phyloP scores from a whole-genome alignment of 2,329 filamentous ascomycete species.

The Fusarium guadeloupense region DNA sequence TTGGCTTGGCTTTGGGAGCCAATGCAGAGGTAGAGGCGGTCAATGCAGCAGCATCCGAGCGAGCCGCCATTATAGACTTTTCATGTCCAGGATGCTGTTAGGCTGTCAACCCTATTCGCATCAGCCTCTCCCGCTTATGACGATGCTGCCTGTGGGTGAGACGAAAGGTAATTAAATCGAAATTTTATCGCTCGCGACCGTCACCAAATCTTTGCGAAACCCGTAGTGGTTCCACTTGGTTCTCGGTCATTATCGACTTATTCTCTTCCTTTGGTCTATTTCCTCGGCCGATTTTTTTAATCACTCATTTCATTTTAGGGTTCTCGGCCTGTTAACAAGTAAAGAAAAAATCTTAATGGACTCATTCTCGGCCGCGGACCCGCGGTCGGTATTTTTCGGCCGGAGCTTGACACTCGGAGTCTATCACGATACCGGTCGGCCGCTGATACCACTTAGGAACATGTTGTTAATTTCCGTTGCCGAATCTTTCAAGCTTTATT shows the following conservation, averaged over 20 bases:
- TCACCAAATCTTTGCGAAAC: constrained; percentile 28
- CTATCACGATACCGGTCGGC: constrained; percentile 14
- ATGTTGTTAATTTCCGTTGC: constrained; percentile 13
- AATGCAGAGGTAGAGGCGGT: constrained; percentile 28
- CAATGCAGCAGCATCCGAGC: constrained; percentile 27
- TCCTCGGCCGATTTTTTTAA: constrained; percentile 19
- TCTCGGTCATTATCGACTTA: not conserved
- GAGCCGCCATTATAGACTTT: constrained; percentile 18
- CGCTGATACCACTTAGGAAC: too few species aligned
- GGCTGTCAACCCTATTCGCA: not conserved
- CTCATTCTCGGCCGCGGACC: constrained; percentile 16
- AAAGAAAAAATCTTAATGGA: not conserved
- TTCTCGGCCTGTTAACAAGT: not conserved
- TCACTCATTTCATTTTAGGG: constrained; percentile 21
- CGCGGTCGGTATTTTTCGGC: constrained; percentile 40
- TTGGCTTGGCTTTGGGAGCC: constrained; percentile 15
- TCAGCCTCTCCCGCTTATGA: not conserved
- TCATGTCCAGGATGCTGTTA: not conserved
- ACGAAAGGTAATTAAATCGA: constrained; percentile 15
- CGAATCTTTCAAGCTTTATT: constrained; percentile 32
- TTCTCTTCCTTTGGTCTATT: constrained; percentile 16
- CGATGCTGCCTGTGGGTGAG: not conserved
- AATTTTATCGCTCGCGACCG: constrained; percentile 24
- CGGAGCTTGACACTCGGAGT: constrained; percentile 29
- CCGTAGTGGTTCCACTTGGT: constrained; percentile 28